phyloP scores from a whole-genome alignment of 768 basidiomycete species.

The Lyophyllum semitale region DNA sequence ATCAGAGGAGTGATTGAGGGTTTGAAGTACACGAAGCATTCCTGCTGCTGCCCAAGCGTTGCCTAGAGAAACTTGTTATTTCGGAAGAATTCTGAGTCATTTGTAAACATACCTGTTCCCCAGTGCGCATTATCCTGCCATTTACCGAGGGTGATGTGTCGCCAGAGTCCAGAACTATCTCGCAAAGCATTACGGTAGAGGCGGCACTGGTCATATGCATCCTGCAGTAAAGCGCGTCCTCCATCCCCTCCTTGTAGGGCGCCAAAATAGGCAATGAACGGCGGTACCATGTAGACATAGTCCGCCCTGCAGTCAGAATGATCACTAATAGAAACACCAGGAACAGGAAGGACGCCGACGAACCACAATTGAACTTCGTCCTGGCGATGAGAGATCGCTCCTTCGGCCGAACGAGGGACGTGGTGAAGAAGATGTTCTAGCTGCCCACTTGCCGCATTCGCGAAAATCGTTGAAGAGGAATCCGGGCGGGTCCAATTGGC shows the following conservation, averaged over 20 bases:
- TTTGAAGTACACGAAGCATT: constrained; percentile 59
- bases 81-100: background rate
- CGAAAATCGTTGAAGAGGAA: constrained; percentile 33
- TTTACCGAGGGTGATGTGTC: constrained; percentile 52
- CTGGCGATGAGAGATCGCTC: constrained; percentile 61
- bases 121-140: constrained; percentile 52
- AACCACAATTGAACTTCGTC: constrained; percentile 58
- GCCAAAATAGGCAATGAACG: constrained; percentile 69
- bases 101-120: constrained; percentile 47
- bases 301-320: constrained; percentile 44
- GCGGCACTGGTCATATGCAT: constrained; percentile 56
- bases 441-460: constrained; percentile 45
- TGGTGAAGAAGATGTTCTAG: constrained; percentile 46
- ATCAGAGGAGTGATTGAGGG: constrained; percentile 47
- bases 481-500: constrained; percentile 53
- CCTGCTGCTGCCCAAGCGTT: constrained; percentile 74
- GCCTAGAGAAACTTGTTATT: constrained; percentile 28
- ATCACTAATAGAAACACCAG: background rate
- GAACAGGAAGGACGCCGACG: background rate
- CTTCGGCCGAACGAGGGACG: constrained; percentile 45
- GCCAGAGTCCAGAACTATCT: constrained; percentile 53
- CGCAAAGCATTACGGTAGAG: constrained; percentile 58
- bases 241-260: constrained; percentile 39
- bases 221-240: constrained; percentile 38
- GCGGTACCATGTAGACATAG: constrained; percentile 64